Conservation (phyloP, 495 filamentous ascomycete genomes). For the Xylaria bambusicola region DNA sequence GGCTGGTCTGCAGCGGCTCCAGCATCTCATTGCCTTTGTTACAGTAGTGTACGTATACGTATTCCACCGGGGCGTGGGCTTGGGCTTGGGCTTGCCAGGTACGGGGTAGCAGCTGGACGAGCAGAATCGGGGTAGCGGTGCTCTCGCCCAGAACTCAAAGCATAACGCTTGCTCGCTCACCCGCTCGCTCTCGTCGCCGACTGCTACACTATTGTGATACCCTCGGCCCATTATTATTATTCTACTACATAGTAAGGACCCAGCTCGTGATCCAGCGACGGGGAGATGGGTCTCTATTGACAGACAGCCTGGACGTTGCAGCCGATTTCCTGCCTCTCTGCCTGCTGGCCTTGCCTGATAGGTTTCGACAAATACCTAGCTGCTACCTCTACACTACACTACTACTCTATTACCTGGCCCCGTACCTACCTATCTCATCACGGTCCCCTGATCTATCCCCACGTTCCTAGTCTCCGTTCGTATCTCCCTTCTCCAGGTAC, state of each 20-base stretch:
- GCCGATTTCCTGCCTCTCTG: slow-evolving; percentile 16
- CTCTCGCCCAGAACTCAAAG: neutral
- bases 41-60: slow-evolving; percentile 5
- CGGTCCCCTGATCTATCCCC: slow-evolving; percentile 21
- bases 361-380: neutral
- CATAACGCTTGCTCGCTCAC: neutral
- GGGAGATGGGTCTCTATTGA: slow-evolving; percentile 16
- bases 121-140: neutral
- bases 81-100: slow-evolving; percentile 15
- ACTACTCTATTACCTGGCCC: neutral
- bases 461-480: slow-evolving; percentile 9
- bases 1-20: slow-evolving; percentile 13
- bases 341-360: slow-evolving; percentile 5
- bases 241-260: neutral
- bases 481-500: slow-evolving; percentile 8
- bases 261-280: slow-evolving; percentile 15
- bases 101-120: slow-evolving; percentile 4
- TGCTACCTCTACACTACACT: neutral
- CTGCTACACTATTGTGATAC: slow-evolving; percentile 5
- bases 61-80: too few relatives aligned
- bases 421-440: slow-evolving; percentile 11
- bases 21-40: slow-evolving; percentile 4
- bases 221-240: neutral
- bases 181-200: slow-evolving; percentile 5
- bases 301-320: slow-evolving; percentile 14